Conservation (phyloP, 495 filamentous ascomycete species). For the Xylaria venustula region DNA sequence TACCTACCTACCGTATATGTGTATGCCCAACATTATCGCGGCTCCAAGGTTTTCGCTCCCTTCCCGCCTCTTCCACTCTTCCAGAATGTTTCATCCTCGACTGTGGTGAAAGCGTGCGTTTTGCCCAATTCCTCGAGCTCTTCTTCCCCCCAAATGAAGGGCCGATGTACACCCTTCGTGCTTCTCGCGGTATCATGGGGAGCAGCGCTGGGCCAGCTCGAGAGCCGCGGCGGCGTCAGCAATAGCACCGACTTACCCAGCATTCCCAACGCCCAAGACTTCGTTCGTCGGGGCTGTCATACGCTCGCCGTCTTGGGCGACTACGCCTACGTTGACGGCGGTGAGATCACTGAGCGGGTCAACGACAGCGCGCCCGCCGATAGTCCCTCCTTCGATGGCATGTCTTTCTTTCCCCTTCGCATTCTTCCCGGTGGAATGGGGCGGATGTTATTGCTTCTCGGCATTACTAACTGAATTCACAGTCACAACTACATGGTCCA, state of each 20-base stretch:
- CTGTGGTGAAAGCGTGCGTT: conserved; percentile 16
- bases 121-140: conserved; percentile 21
- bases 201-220: conserved; percentile 21
- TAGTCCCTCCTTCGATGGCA: conserved; percentile 12
- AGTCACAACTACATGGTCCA: conserved; percentile 35
- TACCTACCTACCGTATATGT: too few relatives aligned
- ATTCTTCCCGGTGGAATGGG: neutral
- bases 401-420: neutral
- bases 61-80: conserved; percentile 10
- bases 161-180: conserved; percentile 23
- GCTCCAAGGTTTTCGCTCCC: too few relatives aligned
- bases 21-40: too few relatives aligned
- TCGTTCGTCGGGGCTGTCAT: conserved; percentile 26
- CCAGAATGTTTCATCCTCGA: conserved; percentile 24
- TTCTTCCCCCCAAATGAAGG: conserved; percentile 29
- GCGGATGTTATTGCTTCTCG: too few relatives aligned
- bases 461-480: conserved; percentile 13
- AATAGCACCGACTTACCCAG: neutral
- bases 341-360: conserved; percentile 23
- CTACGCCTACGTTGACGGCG: conserved; percentile 33
- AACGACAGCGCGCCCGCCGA: conserved; percentile 19
- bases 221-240: conserved; percentile 17
- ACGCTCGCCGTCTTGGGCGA: conserved; percentile 24
- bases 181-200: conserved; percentile 31
- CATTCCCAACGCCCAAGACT: conserved; percentile 20